Percentiles rank a stretch among this genome's conserved stretches.
Evolutionary conservation across 2,329 filamentous ascomycete genomes (phyloP).

Genomic region (Neobulgaria alba): DNA sequence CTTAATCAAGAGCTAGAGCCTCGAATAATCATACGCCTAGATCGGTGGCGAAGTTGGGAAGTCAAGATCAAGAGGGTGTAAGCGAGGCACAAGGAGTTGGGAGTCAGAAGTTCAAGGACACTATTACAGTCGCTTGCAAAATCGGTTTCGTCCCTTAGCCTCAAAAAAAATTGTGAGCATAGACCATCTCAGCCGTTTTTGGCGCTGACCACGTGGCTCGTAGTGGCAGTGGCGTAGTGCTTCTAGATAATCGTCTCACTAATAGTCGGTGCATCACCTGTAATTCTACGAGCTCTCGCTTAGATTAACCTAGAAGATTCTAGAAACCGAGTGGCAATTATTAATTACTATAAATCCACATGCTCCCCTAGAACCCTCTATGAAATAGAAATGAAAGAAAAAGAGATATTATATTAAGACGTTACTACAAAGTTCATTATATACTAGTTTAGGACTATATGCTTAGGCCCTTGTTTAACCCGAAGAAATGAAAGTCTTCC

Average conservation of each 20-base stretch:
- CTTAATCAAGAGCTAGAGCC: constrained; percentile 19
- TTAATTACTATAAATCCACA: neutral
- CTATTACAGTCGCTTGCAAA: constrained; percentile 4
- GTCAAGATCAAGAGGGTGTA: constrained; percentile 8
- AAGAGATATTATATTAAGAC: constrained; percentile 5
- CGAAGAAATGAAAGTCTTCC: constrained; percentile 7
- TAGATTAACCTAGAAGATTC: neutral
- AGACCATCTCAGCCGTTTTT: constrained; percentile 4
- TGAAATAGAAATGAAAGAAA: constrained; percentile 3
- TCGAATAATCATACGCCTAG: constrained; percentile 18
- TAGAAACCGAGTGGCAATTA: constrained; percentile 3
- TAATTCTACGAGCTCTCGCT: too few relatives aligned
- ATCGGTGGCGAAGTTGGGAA: constrained; percentile 12
- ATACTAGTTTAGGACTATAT: neutral
- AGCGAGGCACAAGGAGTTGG: constrained; percentile 14
- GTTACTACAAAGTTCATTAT: neutral
- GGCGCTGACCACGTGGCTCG: too few relatives aligned
- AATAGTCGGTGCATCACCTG: too few relatives aligned
- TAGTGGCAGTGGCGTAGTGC: too few relatives aligned
- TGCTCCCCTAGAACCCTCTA: constrained; percentile 2
- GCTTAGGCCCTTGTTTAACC: neutral
- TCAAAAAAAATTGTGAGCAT: constrained; percentile 6
- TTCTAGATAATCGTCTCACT: too few relatives aligned
- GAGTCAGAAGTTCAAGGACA: constrained; percentile 12
- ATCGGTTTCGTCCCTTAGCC: constrained; percentile 4